Evolutionary conservation across 108 stramenopile species (phyloP).

Genomic region (Fragilaria crotonensis): DNA sequence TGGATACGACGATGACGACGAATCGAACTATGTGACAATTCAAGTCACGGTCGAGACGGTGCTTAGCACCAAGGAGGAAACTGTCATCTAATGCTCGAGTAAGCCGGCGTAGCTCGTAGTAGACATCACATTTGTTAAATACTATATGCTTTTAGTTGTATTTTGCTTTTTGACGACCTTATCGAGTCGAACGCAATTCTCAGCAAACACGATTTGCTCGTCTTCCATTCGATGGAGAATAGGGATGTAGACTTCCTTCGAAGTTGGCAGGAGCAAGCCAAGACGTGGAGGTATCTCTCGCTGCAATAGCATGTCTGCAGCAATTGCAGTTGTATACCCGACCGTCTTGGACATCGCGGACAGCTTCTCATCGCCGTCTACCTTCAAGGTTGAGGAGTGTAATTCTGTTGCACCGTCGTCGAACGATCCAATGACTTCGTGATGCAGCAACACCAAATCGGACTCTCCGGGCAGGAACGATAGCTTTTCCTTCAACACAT

Average conservation of each 20-base stretch:
- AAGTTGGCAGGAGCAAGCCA: slow-evolving; percentile 25
- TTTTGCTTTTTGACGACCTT: too few species aligned
- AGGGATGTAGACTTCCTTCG: slow-evolving; percentile 18
- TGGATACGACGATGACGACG: slow-evolving; percentile 86
- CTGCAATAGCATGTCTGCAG: slow-evolving; percentile 46
- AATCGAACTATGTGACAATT: slow-evolving; percentile 47
- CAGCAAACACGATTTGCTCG: slow-evolving; percentile 33
- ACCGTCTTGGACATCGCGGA: slow-evolving; percentile 73
- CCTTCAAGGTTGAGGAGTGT: slow-evolving; percentile 43
- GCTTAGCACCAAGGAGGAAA: slow-evolving; percentile 77
- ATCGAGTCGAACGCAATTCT: too few species aligned
- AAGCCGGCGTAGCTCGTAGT: background rate
- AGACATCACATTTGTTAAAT: too few species aligned
- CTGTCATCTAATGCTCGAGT: slow-evolving; percentile 64
- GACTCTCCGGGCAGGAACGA: slow-evolving; percentile 36
- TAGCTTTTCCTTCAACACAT: slow-evolving; percentile 37
- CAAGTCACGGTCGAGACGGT: slow-evolving; percentile 74
- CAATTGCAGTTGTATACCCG: slow-evolving; percentile 61
- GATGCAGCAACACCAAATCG: slow-evolving; percentile 74
- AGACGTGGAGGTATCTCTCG: slow-evolving; percentile 14
- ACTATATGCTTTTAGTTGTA: too few species aligned
- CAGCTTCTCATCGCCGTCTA: slow-evolving; percentile 50
- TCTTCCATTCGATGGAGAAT: slow-evolving; percentile 14
- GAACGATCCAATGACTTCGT: slow-evolving; percentile 47
- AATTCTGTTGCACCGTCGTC: slow-evolving; percentile 38